phyloP scores from a whole-genome alignment of 257 asterid genomes.

The Gynochthodes officinalis region DNA sequence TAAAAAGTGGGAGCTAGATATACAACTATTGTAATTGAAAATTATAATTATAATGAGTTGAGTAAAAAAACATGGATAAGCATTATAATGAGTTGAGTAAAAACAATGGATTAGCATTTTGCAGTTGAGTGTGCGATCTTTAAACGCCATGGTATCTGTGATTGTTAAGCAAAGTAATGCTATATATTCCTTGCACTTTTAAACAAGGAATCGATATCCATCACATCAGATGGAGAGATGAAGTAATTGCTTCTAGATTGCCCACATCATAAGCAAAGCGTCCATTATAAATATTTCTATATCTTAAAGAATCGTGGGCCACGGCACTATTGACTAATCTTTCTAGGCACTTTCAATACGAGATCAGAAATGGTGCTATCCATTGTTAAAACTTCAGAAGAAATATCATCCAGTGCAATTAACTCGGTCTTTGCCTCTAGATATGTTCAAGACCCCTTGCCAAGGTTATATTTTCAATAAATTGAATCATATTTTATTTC shows the following conservation, averaged over 20 bases:
- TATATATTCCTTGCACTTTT: background rate
- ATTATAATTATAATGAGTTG: no score
- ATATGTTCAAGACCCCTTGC: constrained; percentile 3
- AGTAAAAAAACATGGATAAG: no score
- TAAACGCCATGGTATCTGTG: no score
- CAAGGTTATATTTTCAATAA: background rate
- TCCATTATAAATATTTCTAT: background rate
- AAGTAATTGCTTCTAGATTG: background rate
- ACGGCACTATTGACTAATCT: background rate
- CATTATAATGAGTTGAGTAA: no score
- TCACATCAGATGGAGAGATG: background rate
- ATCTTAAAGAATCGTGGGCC: background rate
- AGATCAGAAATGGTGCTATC: background rate
- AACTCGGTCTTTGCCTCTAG: background rate
- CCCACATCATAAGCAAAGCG: background rate
- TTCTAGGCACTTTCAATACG: background rate
- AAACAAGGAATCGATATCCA: background rate
- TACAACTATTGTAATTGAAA: no score
- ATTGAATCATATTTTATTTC: no score
- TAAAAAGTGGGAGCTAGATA: no score
- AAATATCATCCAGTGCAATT: constrained; percentile 2
- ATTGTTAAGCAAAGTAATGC: background rate
- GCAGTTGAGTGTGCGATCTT: no score
- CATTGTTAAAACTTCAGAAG: background rate
- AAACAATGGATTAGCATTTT: no score